These are phyloP conservation scores for Lathyrus tuberosus DNA, from an alignment of 306 rosid species.

Conservation along the genomic window DNA sequence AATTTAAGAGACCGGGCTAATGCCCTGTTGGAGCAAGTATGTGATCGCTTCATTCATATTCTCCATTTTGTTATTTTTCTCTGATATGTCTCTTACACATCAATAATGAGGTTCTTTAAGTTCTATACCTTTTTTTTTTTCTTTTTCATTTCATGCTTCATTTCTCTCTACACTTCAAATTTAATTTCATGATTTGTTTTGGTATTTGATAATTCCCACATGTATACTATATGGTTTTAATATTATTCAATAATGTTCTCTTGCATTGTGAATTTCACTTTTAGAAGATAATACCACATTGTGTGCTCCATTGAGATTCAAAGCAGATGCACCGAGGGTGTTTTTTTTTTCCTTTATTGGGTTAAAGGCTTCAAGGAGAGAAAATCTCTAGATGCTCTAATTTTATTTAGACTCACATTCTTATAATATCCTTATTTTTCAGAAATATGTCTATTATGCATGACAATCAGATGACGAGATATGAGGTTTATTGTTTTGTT, in stretches of 20 bases:
- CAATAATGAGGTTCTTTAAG: neutral
- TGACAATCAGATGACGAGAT: neutral
- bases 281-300: neutral
- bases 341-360: no score
- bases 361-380: neutral
- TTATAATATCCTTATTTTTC: neutral
- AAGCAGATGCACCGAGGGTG: no score
- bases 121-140: neutral
- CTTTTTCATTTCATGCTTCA: slow-evolving; percentile 5
- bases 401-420: neutral
- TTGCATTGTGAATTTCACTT: neutral
- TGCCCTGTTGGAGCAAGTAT: slow-evolving; percentile 20
- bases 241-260: neutral
- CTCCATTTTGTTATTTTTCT: neutral
- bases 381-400: neutral
- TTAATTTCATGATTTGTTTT: neutral
- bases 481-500: neutral
- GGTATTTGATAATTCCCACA: slow-evolving; percentile 10
- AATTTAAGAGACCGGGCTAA: slow-evolving; percentile 5
- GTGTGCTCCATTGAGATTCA: neutral
- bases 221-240: neutral
- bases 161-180: slow-evolving; percentile 11
- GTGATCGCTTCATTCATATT: neutral
- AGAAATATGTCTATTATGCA: neutral
- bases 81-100: slow-evolving; percentile 3